phyloP scores from a whole-genome alignment of 495 filamentous ascomycete genomes.

The Aspergillus mulundensis region DNA sequence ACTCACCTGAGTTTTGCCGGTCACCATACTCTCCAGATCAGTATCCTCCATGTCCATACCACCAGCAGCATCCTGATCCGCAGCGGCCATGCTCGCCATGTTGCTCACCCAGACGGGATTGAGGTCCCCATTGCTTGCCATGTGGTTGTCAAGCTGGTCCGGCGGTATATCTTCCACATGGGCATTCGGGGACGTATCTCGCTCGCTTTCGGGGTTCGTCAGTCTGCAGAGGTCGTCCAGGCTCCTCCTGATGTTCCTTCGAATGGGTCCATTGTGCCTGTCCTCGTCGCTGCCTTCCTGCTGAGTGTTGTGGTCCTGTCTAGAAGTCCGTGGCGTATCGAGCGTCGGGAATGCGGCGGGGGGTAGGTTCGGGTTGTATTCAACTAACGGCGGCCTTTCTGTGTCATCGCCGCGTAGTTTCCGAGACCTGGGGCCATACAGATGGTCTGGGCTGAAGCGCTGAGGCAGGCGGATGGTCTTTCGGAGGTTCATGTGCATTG shows the following conservation, averaged over 20 bases:
- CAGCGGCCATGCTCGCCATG: slow-evolving; percentile 26
- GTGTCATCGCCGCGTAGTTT: background rate
- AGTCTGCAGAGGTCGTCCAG: background rate
- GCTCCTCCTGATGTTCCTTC: background rate
- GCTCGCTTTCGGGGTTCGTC: background rate
- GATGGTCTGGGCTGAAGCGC: slow-evolving; percentile 18
- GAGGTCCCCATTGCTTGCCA: slow-evolving; percentile 32
- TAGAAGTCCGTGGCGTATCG: slow-evolving; percentile 14
- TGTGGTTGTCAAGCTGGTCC: slow-evolving; percentile 23
- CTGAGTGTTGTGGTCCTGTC: background rate
- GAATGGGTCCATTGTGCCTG: background rate
- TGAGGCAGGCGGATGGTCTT: slow-evolving; percentile 17
- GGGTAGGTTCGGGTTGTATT: slow-evolving; percentile 39
- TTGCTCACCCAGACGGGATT: slow-evolving; percentile 37
- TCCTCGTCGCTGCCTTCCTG: background rate
- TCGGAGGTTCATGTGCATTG: slow-evolving; percentile 20
- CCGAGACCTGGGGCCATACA: slow-evolving; percentile 1
- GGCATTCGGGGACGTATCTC: background rate
- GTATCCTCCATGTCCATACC: slow-evolving; percentile 21
- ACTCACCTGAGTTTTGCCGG: slow-evolving; percentile 11
- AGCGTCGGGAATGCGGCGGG: slow-evolving; percentile 44
- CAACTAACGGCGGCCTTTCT: slow-evolving; percentile 9
- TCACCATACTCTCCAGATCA: slow-evolving; percentile 18
- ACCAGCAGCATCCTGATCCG: background rate
- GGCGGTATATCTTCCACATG: slow-evolving; percentile 16